Percentiles rank a stretch among this genome's conserved stretches.
Evolutionary conservation across 2,329 filamentous ascomycete species (phyloP).

Genomic region (Fusarium begoniae): DNA sequence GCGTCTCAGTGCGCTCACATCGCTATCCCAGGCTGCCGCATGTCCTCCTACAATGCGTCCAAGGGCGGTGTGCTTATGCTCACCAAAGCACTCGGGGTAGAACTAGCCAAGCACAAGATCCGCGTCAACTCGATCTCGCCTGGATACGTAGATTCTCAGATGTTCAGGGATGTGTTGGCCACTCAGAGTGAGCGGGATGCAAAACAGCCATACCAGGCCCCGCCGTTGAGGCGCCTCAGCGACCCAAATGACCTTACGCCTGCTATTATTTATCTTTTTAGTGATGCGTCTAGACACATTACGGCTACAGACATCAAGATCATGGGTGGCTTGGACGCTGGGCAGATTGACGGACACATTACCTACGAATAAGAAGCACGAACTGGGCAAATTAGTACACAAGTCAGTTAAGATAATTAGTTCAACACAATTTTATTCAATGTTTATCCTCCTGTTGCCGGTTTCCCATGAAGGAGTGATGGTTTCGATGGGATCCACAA

Average conservation of each 20-base stretch:
- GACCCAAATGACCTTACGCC: slow-evolving; percentile 47
- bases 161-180: slow-evolving; percentile 44
- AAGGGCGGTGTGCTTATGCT: slow-evolving; percentile 53
- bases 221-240: slow-evolving; percentile 50
- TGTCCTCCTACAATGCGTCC: slow-evolving; percentile 53
- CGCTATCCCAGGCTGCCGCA: slow-evolving; percentile 21
- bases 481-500: neutral
- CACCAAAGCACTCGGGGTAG: slow-evolving; percentile 48
- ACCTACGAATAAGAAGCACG: neutral
- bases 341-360: neutral
- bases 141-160: slow-evolving; percentile 49
- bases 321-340: slow-evolving; percentile 49
- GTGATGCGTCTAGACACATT: slow-evolving; percentile 53
- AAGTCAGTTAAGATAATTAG: too few relatives aligned
- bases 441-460: neutral
- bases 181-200: slow-evolving; percentile 35
- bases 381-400: too few relatives aligned
- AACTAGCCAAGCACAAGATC: slow-evolving; percentile 48
- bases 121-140: slow-evolving; percentile 51
- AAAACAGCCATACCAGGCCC: slow-evolving; percentile 47
- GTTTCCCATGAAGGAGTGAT: neutral
- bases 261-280: slow-evolving; percentile 54
- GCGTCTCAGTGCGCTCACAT: slow-evolving; percentile 30
- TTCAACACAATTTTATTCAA: too few relatives aligned
- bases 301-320: slow-evolving; percentile 55